A percentile compares a stretch with the other conserved stretches of the same genome.
Evolutionary conservation across 768 basidiomycete genomes (phyloP).

Genomic region (Hortiboletus flavorubellus): DNA sequence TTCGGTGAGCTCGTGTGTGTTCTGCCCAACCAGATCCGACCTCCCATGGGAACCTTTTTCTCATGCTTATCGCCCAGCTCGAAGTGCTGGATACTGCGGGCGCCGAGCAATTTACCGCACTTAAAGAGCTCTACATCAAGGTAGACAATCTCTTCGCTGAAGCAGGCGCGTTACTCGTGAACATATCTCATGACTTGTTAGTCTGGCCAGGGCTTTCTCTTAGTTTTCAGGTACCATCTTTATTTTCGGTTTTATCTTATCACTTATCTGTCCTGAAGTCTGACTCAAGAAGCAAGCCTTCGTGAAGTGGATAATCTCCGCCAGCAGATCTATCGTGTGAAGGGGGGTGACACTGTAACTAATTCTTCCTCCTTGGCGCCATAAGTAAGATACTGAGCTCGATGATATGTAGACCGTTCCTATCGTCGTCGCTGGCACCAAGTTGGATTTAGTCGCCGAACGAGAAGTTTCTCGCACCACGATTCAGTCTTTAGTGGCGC

Average conservation of each 20-base stretch:
- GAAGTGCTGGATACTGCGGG: conserved; percentile 83
- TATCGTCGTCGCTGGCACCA: conserved; percentile 85
- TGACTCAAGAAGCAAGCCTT: conserved; percentile 79
- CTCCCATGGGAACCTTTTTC: conserved; percentile 4
- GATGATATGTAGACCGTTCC: conserved; percentile 51
- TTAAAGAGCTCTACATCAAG: conserved; percentile 82
- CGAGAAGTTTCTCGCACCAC: conserved; percentile 68
- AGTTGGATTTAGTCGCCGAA: conserved; percentile 76
- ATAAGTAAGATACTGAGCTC: conserved; percentile 2
- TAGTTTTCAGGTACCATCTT: conserved; percentile 68
- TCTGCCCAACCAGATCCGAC: conserved; percentile 4
- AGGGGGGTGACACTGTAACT: conserved; percentile 62
- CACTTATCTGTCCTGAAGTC: conserved; percentile 37
- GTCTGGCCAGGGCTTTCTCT: conserved; percentile 74
- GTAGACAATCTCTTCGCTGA: conserved; percentile 31
- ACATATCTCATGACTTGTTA: conserved; percentile 23
- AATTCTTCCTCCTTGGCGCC: background rate
- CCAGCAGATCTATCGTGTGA: conserved; percentile 78
- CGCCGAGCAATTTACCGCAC: conserved; percentile 78
- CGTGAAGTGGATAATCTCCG: conserved; percentile 77
- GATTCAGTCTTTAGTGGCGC: conserved; percentile 59
- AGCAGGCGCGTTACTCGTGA: background rate
- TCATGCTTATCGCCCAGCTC: conserved; percentile 44
- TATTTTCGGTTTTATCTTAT: background rate
- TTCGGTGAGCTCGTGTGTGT: conserved; percentile 44